Percentiles rank a stretch among this genome's conserved stretches.
These are phyloP conservation scores for Solanum rostratum DNA, from an alignment of 257 asterid species.

Conservation along the genomic window DNA sequence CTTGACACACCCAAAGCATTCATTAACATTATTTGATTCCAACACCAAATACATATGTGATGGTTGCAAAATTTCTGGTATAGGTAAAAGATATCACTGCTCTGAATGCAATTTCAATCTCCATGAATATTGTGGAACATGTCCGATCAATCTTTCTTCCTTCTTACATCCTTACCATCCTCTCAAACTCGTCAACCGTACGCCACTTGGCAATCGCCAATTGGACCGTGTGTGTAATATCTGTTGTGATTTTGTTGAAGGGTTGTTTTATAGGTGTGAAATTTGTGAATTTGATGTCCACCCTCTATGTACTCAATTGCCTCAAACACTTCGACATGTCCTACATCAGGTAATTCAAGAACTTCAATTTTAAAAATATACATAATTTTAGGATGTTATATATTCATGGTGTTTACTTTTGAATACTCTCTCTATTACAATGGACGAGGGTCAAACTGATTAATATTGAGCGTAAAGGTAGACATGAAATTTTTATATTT, in stretches of 20 bases:
- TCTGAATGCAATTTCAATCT: conserved; percentile 27
- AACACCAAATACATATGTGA: conserved; percentile 18
- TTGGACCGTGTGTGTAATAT: conserved; percentile 17
- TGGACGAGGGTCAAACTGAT: neutral
- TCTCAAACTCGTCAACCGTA: conserved; percentile 18
- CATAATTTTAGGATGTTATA: neutral
- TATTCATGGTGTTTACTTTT: neutral
- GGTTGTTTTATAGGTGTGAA: conserved; percentile 38
- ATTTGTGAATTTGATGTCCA: conserved; percentile 38
- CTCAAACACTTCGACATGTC: conserved; percentile 23
- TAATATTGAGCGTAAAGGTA: neutral
- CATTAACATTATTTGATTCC: conserved; percentile 1
- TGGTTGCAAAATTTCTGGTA: conserved; percentile 30
- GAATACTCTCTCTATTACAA: neutral
- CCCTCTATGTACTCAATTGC: conserved; percentile 40
- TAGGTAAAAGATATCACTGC: conserved; percentile 30
- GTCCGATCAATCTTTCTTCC: conserved; percentile 18
- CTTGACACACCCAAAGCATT: conserved; percentile 29
- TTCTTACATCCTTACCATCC: conserved; percentile 1
- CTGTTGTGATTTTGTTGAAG: conserved; percentile 34
- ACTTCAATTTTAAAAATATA: neutral
- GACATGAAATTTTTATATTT: neutral
- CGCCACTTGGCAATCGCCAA: neutral
- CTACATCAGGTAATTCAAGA: conserved; percentile 10
- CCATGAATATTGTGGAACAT: conserved; percentile 38